Evolutionary conservation across 2,329 filamentous ascomycete species (phyloP).

Genomic region (Juglanconis juglandina): DNA sequence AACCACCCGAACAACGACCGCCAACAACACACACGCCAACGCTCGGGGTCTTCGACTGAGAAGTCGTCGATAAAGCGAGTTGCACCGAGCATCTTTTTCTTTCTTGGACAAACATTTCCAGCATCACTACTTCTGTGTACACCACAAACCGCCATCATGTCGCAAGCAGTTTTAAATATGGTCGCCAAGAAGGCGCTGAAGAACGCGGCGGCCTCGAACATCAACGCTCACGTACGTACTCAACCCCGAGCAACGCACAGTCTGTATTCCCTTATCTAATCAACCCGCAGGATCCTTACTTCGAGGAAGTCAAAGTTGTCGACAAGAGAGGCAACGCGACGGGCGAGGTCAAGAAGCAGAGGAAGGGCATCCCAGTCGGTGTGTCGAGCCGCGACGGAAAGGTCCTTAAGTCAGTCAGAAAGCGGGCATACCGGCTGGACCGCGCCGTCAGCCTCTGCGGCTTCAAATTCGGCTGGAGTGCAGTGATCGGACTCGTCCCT

Average conservation of each 20-base stretch:
- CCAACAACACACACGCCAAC: background rate
- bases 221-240: constrained; percentile 7
- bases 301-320: constrained; percentile 3
- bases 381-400: constrained; percentile 78
- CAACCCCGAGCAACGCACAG: background rate
- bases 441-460: constrained; percentile 78
- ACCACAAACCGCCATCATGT: constrained; percentile 65
- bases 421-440: constrained; percentile 80
- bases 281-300: constrained; percentile 5
- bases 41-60: background rate
- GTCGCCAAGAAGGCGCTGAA: constrained; percentile 14
- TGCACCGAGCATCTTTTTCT: background rate
- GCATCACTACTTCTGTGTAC: constrained; percentile 44
- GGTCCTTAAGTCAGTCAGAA: constrained; percentile 81
- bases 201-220: constrained; percentile 2
- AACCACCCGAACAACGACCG: background rate
- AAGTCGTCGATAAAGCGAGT: background rate
- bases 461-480: constrained; percentile 83
- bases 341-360: constrained; percentile 68
- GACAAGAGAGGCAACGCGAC: constrained; percentile 32
- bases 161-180: constrained; percentile 10
- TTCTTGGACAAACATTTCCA: background rate
- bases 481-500: constrained; percentile 79
- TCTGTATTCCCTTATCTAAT: background rate
- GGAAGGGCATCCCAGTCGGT: constrained; percentile 79